Percentiles rank a stretch among this genome's conserved stretches.
Evolutionary conservation across 2,329 filamentous ascomycete species (phyloP).

Genomic region (Herpotrichia juniperi): DNA sequence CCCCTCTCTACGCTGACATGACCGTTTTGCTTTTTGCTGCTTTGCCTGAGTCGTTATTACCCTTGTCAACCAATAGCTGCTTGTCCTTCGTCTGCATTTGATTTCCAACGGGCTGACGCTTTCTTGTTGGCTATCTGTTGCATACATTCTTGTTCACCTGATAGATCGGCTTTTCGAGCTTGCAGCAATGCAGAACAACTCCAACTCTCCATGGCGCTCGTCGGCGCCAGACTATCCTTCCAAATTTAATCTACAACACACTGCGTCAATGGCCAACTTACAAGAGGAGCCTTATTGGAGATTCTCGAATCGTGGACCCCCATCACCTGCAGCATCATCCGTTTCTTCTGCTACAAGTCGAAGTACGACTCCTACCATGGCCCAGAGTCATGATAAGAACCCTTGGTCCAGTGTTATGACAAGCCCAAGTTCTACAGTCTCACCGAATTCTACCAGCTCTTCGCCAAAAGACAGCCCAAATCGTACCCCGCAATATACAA

Average conservation of each 20-base stretch:
- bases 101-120: slow-evolving; percentile 19
- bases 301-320: slow-evolving; percentile 37
- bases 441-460: slow-evolving; percentile 35
- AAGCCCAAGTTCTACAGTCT: slow-evolving; percentile 36
- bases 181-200: slow-evolving; percentile 43
- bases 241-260: slow-evolving; percentile 44
- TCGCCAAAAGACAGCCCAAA: slow-evolving; percentile 44
- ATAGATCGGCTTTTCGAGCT: slow-evolving; percentile 20
- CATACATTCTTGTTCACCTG: slow-evolving; percentile 25
- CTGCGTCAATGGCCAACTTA: slow-evolving; percentile 48
- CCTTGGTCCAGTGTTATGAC: slow-evolving; percentile 46
- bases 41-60: slow-evolving; percentile 23
- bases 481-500: slow-evolving; percentile 45
- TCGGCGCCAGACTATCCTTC: slow-evolving; percentile 35
- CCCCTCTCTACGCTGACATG: slow-evolving; percentile 30
- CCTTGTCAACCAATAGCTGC: slow-evolving; percentile 25
- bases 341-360: slow-evolving; percentile 46
- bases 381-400: too few relatives aligned
- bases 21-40: slow-evolving; percentile 36
- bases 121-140: slow-evolving; percentile 27
- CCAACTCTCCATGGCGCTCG: slow-evolving; percentile 43
- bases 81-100: slow-evolving; percentile 19
- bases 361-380: slow-evolving; percentile 45
- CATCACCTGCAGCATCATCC: slow-evolving; percentile 47
- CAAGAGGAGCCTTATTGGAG: slow-evolving; percentile 46